These are phyloP conservation scores for Trichoderma asperellum DNA, from an alignment of 2,329 filamentous ascomycete species.

Conservation along the genomic window DNA sequence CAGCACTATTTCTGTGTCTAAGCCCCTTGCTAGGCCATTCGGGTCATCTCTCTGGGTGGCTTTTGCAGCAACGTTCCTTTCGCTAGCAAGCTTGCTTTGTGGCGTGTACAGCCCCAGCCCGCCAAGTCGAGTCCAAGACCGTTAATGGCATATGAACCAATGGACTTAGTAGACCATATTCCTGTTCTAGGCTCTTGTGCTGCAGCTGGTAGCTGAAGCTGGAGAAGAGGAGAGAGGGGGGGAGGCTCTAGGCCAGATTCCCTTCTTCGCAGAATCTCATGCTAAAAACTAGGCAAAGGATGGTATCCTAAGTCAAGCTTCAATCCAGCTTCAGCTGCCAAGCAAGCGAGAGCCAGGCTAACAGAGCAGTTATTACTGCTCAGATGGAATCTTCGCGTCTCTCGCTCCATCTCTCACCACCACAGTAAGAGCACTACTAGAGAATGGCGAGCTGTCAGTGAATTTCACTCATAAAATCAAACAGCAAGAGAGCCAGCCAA, in stretches of 20 bases:
- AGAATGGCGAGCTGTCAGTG: background rate
- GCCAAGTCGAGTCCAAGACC: background rate
- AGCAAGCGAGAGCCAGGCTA: background rate
- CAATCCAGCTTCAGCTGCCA: constrained; percentile 11
- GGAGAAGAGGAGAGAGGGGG: background rate
- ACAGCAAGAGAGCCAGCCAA: background rate
- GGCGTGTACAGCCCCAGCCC: constrained; percentile 8
- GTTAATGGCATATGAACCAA: background rate
- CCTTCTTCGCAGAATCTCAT: no score
- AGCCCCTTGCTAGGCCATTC: background rate
- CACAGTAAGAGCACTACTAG: background rate
- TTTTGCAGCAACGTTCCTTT: background rate
- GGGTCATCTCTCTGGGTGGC: background rate
- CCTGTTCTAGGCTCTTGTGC: background rate
- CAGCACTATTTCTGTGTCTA: background rate
- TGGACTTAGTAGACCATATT: background rate
- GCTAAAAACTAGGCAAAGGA: background rate
- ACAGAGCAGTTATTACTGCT: background rate
- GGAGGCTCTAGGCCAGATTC: background rate
- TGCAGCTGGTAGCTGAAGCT: background rate
- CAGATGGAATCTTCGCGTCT: background rate
- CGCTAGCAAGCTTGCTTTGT: background rate
- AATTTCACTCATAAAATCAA: background rate
- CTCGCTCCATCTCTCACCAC: background rate
- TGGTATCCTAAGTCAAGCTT: background rate